Conservation (phyloP, 441 rosid genomes). For the Aleurites moluccanus region DNA sequence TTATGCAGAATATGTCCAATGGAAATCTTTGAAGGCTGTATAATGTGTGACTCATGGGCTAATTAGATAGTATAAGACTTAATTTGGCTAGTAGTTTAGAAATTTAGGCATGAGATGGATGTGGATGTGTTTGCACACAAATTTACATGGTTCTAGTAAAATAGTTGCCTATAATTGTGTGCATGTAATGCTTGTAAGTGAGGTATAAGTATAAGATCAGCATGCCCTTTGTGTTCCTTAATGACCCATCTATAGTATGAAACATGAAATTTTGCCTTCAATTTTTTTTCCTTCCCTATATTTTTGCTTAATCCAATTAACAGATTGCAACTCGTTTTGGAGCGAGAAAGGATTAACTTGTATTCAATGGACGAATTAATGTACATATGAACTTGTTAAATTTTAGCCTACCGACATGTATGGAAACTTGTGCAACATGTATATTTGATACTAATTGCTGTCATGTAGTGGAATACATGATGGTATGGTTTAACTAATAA, state of each 20-base stretch:
- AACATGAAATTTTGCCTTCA: background rate
- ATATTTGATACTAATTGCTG: background rate
- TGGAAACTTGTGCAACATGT: background rate
- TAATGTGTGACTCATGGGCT: background rate
- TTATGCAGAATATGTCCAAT: background rate
- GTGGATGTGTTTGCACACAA: background rate
- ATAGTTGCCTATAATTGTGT: background rate
- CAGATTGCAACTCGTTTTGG: background rate
- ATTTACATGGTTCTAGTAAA: background rate
- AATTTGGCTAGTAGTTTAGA: background rate
- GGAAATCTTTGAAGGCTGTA: background rate
- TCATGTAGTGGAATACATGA: background rate
- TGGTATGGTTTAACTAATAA: background rate
- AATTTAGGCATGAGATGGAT: background rate
- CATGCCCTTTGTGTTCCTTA: background rate
- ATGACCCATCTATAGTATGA: too few relatives aligned
- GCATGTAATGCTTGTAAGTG: background rate
- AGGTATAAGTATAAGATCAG: background rate
- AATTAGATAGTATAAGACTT: background rate
- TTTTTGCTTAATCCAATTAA: background rate
- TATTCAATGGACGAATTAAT: background rate
- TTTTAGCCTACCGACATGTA: background rate
- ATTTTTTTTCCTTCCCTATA: background rate
- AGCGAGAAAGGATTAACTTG: background rate
- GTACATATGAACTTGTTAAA: background rate